Percentiles rank a stretch among this genome's conserved stretches.
These are phyloP conservation scores for Thalassiosira pacifica DNA, from an alignment of 352 stramenopile genomes.

Conservation along the genomic window DNA sequence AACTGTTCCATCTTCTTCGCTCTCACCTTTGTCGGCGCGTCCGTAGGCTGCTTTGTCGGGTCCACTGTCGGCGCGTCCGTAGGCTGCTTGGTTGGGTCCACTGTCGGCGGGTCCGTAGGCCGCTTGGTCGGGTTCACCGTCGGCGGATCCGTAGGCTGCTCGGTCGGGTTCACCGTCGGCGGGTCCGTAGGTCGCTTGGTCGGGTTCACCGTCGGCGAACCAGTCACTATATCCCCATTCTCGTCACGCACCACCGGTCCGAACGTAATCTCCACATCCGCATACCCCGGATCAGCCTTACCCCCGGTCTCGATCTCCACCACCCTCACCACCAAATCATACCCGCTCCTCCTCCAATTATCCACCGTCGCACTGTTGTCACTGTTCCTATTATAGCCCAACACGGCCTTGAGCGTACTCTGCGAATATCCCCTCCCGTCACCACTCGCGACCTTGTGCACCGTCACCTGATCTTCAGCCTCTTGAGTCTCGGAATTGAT, in stretches of 20 bases:
- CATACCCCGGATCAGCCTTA: conserved; percentile 50
- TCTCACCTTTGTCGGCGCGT: no score
- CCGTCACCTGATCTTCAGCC: conserved; percentile 37
- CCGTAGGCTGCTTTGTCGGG: no score
- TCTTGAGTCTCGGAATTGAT: conserved; percentile 48
- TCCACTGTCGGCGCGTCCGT: no score
- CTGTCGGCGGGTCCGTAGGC: no score
- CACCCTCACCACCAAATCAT: conserved; percentile 33
- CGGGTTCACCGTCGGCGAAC: no score
- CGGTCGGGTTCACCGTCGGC: no score
- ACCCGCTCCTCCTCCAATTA: background rate
- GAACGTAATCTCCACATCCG: conserved; percentile 9
- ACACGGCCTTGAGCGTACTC: conserved; percentile 28
- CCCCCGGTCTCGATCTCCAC: conserved; percentile 38
- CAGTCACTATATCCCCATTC: no score
- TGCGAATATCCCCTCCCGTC: conserved; percentile 44
- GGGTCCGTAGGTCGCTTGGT: no score
- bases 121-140: background rate
- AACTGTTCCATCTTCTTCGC: no score
- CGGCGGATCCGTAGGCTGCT: no score
- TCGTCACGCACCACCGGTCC: background rate
- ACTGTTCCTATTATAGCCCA: conserved; percentile 1
- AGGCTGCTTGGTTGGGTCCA: no score
- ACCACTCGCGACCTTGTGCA: conserved; percentile 17
- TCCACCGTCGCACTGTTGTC: background rate